Evolutionary conservation across 202 grass and related monocot species (phyloP), one percentile per base, ranked within the genome.

Genomic region (Zoysia matrella): DNA sequence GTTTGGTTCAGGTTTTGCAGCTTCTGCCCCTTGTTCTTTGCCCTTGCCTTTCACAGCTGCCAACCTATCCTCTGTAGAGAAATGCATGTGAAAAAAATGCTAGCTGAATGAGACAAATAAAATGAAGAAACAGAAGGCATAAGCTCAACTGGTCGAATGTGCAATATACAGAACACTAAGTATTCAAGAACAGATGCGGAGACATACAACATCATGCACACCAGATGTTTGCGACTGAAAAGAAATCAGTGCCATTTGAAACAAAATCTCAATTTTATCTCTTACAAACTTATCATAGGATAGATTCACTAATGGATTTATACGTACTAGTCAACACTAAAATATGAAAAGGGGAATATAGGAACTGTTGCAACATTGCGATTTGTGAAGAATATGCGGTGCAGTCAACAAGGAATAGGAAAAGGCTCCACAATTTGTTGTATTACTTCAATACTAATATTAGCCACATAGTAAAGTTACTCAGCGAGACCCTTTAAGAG

Each of bases 11-110:
- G 88, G 77, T 22, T 88, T 93, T 45, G 78, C 71, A 58, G 69
- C 65, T 75, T 93, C 85, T 63, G 50, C 57, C 44, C 73, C 92
- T 53, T 84, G 72, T 75, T 91, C 77, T 77, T 83, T 93, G 67
- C 71, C 80, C 76, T 87, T 95, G 69, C 83, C 81, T 75, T 80
- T 93, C 18, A 98, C 73, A 87, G 92, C 83, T 52, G 90, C 80
- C n/a, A 93, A 75, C 50, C 69, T 95, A 52, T 98, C 96, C 87
- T 92, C 96, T 98, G 69, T 73, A 74, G 9, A 65, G 58, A 72
- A 78, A 71, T 71, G 75, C 44, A 36, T 8, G 47, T 1, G 45
- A 84, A 49, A 64, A 60, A 64, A 10, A 64, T 11, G 72, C 10
- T 64, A 86, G 50, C 30, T 30, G 36, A 77, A 89, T 65, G 11